A percentile compares a stretch with the other conserved stretches of the same genome.
These are phyloP conservation scores for Centaurea solstitialis DNA, from an alignment of 129 eudicot species.

Conservation along the genomic window DNA sequence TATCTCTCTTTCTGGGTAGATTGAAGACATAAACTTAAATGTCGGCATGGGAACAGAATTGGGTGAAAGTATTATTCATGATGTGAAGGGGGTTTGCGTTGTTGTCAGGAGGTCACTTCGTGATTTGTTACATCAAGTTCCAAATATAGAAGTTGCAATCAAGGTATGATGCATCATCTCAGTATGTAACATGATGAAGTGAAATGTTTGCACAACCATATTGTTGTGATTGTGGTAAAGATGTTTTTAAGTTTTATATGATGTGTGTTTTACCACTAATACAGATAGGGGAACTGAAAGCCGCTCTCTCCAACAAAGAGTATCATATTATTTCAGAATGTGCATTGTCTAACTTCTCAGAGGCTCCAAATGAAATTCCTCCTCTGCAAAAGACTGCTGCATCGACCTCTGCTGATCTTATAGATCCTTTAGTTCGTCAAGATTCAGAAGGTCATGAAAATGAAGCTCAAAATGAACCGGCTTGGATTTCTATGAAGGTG, in stretches of 20 bases:
- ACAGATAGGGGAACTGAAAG: slow-evolving; percentile 85
- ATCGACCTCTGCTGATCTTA: slow-evolving; percentile 41
- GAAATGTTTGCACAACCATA: background rate
- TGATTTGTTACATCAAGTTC: slow-evolving; percentile 84
- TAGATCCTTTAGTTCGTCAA: slow-evolving; percentile 29
- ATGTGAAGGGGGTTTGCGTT: slow-evolving; percentile 83
- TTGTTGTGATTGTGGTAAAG: background rate
- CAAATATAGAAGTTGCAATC: slow-evolving; percentile 68
- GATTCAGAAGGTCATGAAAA: slow-evolving; percentile 45
- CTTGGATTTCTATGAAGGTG: slow-evolving; percentile 68
- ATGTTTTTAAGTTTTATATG: slow-evolving; percentile 3
- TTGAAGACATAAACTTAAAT: slow-evolving; percentile 91
- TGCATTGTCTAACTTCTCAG: slow-evolving; percentile 80
- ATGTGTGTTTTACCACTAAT: slow-evolving; percentile 13
- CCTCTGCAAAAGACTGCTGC: slow-evolving; percentile 34
- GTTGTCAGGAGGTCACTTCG: slow-evolving; percentile 85
- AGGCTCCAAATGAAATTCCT: slow-evolving; percentile 78
- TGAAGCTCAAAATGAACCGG: slow-evolving; percentile 44
- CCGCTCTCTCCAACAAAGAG: slow-evolving; percentile 84
- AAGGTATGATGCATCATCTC: slow-evolving; percentile 45
- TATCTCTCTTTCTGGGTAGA: slow-evolving; percentile 40
- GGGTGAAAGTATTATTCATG: slow-evolving; percentile 91
- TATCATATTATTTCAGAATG: slow-evolving; percentile 90
- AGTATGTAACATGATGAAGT: background rate
- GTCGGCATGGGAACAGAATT: slow-evolving; percentile 76